Percentiles rank a stretch among this genome's conserved stretches.
Conservation (phyloP, 805 yeast species). For the Ogataea polymorpha region DNA sequence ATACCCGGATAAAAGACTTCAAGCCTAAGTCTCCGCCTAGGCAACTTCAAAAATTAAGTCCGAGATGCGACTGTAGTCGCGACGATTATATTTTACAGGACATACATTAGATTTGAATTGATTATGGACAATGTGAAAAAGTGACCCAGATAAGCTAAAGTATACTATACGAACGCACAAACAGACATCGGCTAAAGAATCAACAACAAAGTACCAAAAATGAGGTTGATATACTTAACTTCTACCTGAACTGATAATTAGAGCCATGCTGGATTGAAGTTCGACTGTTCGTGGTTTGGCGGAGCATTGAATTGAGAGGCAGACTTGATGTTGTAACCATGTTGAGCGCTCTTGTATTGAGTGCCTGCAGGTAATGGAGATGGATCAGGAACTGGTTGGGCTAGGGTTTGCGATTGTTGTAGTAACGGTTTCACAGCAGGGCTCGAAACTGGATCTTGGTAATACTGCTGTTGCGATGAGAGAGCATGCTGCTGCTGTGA, state of each 20-base stretch:
- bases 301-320: conserved; percentile 10
- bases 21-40: too few species aligned
- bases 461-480: conserved; percentile 19
- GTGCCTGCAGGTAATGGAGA: conserved; percentile 10
- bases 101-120: background rate
- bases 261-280: conserved; percentile 31
- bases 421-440: conserved; percentile 27
- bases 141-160: background rate
- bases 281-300: conserved; percentile 18
- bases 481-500: conserved; percentile 13
- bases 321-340: background rate
- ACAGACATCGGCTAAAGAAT: too few species aligned
- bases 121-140: conserved; percentile 6
- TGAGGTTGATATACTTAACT: too few species aligned
- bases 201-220: too few species aligned
- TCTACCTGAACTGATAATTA: conserved; percentile 1
- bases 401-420: conserved; percentile 32
- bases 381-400: conserved; percentile 32
- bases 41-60: background rate
- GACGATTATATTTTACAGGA: too few species aligned
- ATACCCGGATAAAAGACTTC: background rate
- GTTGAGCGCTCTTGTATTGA: conserved; percentile 3
- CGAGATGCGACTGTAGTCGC: background rate
- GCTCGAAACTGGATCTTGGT: conserved; percentile 15
- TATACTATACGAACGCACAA: too few species aligned